Conservation (phyloP, 2,329 filamentous ascomycete species). For the Pseudocercospora cruenta region DNA sequence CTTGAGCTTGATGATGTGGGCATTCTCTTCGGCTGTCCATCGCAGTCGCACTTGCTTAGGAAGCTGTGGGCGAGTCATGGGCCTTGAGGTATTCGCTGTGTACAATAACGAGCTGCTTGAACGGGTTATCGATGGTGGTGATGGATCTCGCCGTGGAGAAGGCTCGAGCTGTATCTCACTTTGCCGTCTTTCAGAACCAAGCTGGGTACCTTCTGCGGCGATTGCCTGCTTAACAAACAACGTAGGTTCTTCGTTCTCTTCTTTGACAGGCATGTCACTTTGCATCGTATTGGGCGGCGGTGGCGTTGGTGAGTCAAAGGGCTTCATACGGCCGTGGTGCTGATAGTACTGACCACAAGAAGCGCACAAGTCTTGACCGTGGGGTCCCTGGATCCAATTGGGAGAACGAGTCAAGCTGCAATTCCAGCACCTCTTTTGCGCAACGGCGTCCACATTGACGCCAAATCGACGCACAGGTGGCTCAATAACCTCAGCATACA, state of each 20-base stretch:
- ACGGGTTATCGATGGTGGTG: neutral
- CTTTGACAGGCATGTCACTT: neutral
- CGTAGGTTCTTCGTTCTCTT: neutral
- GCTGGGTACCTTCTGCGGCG: neutral
- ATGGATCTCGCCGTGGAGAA: neutral
- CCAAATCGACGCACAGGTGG: conserved; percentile 13
- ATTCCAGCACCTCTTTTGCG: conserved; percentile 32
- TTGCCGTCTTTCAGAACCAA: neutral
- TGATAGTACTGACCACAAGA: conserved; percentile 37
- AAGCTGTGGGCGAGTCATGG: neutral
- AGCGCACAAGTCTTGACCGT: conserved; percentile 36
- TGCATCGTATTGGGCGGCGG: conserved; percentile 5
- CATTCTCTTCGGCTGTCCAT: neutral
- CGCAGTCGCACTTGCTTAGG: neutral
- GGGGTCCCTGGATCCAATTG: conserved; percentile 33
- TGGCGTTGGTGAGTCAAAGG: conserved; percentile 29
- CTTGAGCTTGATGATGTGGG: neutral
- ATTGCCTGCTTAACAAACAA: neutral
- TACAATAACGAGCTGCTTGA: neutral
- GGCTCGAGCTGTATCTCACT: neutral
- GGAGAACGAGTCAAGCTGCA: conserved; percentile 31
- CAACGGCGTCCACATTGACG: conserved; percentile 2
- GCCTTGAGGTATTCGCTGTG: neutral
- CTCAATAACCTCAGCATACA: neutral
- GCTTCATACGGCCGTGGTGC: conserved; percentile 35